Evolutionary conservation across 1,284 basidiomycete species (phyloP), one percentile per base, ranked within the genome.

Genomic region (Anthracocystis setariae): DNA sequence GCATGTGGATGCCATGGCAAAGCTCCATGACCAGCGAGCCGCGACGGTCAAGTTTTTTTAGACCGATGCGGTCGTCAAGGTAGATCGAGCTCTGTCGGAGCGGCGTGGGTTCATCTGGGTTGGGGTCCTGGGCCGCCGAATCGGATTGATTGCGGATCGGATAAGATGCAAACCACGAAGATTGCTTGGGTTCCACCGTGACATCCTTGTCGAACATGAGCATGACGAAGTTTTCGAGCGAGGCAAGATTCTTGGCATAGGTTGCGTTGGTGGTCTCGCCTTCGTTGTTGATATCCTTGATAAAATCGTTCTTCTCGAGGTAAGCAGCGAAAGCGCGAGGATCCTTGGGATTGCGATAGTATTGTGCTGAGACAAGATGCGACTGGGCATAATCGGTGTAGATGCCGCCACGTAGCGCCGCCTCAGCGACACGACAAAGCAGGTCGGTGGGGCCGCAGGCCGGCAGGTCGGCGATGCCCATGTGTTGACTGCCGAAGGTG

Each of bases 1-100:
- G 60, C 80, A 82, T 81, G 59, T 82, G 80, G 1, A 53, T 33
- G 20, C 80, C 80, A 15, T 73, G 57, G 57, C 80, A 82, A 12
- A 71, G 64, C 29, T 76, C 74, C 55, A 82, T 68, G 18, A 74
- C 59, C 9, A 82, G 73, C n/a, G 73, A 86, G 3, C 89, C 90
- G 7, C 86, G 84, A 77, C 91, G 86, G 79, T 96, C 91, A 45
- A 98, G 86, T 49, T 84, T 80, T 21, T 87, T 86, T 40, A 98
- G 84, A 1, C 95, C 95, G 68, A 98, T 92, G 88, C 92, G 93
- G 83, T 98, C 92, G 50, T 93, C 87, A 2, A 79, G 81, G 84
- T 96, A 98, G 38, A 96, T 84, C 7, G 88, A 88, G 74, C 94
- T 93, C 50, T 84, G 74, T 20, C 86, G 86, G 87, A 96, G 90